Base-by-base conservation (phyloP, 2,329 filamentous ascomycete species). In the Sordariomycetes sp. region DNA sequence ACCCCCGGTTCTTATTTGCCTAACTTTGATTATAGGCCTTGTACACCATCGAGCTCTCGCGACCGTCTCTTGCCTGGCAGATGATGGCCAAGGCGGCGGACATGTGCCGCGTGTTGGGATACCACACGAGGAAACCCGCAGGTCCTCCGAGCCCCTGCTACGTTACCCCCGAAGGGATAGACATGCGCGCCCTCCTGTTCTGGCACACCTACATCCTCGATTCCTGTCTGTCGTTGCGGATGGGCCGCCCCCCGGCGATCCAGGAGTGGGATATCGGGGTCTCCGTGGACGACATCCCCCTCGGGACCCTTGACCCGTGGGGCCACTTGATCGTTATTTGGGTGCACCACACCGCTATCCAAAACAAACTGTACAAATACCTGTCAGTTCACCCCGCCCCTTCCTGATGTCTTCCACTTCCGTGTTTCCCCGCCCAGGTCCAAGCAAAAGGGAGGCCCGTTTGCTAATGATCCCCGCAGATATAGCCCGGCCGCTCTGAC, bases 11-110 rank as follows among this genome's bases (percentile, higher is more conserved):
- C 10, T 32, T 24, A 7, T 59, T 63, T 39, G 35, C 34, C n/a
- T 45, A 45, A 45, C 39, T 8, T 17, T 15, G 15, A n/a, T 28
- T 8, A 17, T 54, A 85, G 80, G 74, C 79, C 4, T 69, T 81
- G n/a, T 81, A 85, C 62, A 76, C 82, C 13, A 76, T 85, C 53
- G 82, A 86, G 60, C 73, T 78, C 15, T 82, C 81, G 3, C 79
- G 81, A 45, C 80, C 82, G 1, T 81, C 80, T 0, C 73, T 86
- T 3, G 80, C 80, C n/a, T 84, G 82, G 77, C 78, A 81, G n/a
- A 69, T 86, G 20, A 78, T 76, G 25, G 79, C 77, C 7, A 75
- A 76, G 20, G 83, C 82, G 0, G 77, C 78, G 13, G 75, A 79
- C 55, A 71, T 87, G 56, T 84, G 81, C 61, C 80, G 84, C 62